Evolutionary conservation across 2,329 filamentous ascomycete species (phyloP).

Genomic region (Fusarium chaquense): DNA sequence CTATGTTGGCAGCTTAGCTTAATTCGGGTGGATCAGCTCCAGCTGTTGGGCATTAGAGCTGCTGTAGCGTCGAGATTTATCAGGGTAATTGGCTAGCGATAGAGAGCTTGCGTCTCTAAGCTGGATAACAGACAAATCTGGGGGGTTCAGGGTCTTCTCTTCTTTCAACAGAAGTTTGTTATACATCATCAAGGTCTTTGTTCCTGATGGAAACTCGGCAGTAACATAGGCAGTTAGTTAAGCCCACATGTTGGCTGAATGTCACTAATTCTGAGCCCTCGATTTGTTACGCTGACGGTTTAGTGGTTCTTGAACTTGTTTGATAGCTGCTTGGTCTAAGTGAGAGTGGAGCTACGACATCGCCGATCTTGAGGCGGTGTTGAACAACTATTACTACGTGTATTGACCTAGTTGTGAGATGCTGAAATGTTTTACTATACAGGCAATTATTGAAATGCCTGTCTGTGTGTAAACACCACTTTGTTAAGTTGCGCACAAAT

Average conservation of each 20-base stretch:
- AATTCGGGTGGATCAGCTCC: conserved; percentile 15
- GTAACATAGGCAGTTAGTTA: no score
- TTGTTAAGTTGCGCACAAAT: background rate
- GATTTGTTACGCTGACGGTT: background rate
- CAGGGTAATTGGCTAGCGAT: conserved; percentile 13
- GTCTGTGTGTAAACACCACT: background rate
- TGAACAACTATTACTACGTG: background rate
- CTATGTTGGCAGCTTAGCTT: background rate
- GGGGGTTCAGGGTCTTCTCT: background rate
- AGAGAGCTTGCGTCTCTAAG: conserved; percentile 15
- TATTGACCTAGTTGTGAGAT: background rate
- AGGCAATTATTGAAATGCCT: no score
- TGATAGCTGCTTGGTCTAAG: background rate
- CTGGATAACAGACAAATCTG: background rate
- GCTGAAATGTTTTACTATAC: no score
- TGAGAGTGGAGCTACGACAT: background rate
- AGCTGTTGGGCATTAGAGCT: conserved; percentile 9
- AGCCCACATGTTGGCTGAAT: background rate
- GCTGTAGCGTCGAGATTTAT: background rate
- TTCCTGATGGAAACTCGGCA: no score
- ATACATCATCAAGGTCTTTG: background rate
- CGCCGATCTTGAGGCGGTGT: conserved; percentile 1
- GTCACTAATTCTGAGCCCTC: background rate
- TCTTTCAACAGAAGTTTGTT: background rate
- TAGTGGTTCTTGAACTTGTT: background rate